Evolutionary conservation across 495 filamentous ascomycete genomes (phyloP), one percentile per base, ranked within the genome.

Genomic region (Jackrogersella multiformis): DNA sequence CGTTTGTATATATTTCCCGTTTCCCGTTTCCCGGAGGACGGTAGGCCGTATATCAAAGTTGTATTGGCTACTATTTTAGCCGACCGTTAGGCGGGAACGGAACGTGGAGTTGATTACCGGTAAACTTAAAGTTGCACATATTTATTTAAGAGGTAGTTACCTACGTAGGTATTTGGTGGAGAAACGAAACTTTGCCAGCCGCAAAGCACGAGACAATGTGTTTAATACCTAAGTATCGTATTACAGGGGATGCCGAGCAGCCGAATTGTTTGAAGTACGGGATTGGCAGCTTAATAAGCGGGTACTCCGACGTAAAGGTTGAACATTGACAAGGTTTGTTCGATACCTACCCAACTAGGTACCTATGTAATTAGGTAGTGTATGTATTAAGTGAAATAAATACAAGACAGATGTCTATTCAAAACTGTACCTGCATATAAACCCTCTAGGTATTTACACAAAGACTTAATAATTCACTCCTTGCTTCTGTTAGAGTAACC

Each of bases 31-130:
- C 61, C 61, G 53, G 61, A 57, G 62, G 62, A 46, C 55, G 55
- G 62, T 12, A 45, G 20, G 26, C 42, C 53, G 44, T 56, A 24
- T 9, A 46, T n/a, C n/a, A 4, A 24, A 4, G 35, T 45, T 18
- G 38, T 46, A 61, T 42, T 67, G 54, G 55, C 16, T 64, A 35
- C 44, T 61, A 65, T 61, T 69, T 69, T 69, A 69, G 67, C 67
- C 67, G 67, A 69, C 60, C 61, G 38, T 30, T 41, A 69, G 41
- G 51, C 61, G 61, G 56, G 61, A 65, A 57, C 67, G 67, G 56
- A 61, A 69, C 61, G 56, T 65, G 66, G 60, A 52, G 46, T 54
- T 26, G 36, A 58, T 46, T 58, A 55, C n/a, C n/a, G n/a, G n/a
- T n/a, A 63, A 57, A n/a, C 39, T 28, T 53, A 42, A 26, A n/a